phyloP scores from a whole-genome alignment of 1,284 basidiomycete species.

The Cutaneotrichosporon spelunceum region DNA sequence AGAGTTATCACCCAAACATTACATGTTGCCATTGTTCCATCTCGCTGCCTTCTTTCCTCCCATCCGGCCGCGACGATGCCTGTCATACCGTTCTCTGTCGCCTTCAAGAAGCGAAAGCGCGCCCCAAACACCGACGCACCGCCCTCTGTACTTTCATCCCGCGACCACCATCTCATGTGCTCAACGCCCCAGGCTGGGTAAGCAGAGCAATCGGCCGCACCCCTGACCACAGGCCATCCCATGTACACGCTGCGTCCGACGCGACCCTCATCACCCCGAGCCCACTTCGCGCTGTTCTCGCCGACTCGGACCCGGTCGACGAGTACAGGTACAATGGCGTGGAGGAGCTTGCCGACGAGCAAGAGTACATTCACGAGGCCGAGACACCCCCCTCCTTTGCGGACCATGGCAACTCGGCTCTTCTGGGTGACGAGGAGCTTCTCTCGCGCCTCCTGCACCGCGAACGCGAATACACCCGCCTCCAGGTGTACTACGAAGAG shows the following conservation, averaged over 20 bases:
- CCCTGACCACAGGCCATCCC: neutral
- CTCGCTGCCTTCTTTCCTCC: neutral
- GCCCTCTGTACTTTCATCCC: neutral
- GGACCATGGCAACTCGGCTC: neutral
- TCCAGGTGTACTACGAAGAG: slow-evolving; percentile 3
- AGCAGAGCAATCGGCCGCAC: neutral
- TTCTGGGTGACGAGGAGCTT: neutral
- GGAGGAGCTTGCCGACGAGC: neutral
- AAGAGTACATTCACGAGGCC: neutral
- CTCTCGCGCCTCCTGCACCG: slow-evolving; percentile 1
- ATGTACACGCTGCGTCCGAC: neutral
- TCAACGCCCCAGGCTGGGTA: neutral
- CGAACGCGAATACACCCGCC: slow-evolving; percentile 1
- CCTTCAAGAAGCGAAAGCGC: neutral
- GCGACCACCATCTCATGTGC: no score
- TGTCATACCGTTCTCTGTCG: neutral
- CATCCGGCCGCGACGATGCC: neutral
- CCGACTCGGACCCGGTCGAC: neutral
- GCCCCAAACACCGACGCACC: neutral
- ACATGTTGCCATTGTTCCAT: neutral
- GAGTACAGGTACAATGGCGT: neutral
- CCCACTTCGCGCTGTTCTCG: neutral
- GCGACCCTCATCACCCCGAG: neutral
- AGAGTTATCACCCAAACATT: neutral
- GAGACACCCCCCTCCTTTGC: neutral